Evolutionary conservation across 2,329 filamentous ascomycete species (phyloP), one percentile per base, ranked within the genome.

Genomic region (Arthrinium puccinioides): DNA sequence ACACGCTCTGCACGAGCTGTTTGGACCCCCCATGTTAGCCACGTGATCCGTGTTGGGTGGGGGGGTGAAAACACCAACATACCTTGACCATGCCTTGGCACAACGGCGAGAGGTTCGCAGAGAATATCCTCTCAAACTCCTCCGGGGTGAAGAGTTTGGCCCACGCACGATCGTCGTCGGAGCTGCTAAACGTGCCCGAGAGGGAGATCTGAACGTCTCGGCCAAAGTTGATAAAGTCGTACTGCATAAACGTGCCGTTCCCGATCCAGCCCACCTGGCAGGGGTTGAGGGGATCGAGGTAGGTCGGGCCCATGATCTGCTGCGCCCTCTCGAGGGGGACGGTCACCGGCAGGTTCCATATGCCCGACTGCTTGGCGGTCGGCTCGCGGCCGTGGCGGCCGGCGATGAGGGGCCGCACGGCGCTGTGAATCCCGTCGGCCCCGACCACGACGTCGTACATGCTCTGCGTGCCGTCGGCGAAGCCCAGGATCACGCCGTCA

Each of bases 381-480:
- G 45, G 43, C 28, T 52, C 45, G 18, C 49, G 40, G 1, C 20
- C 31, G 4, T 32, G 13, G 10, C 31, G 19, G 3, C 52, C 52
- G 1, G 55, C 39, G 14, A 56, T 50, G 21, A 50, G 48, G 15
- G 44, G 30, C n/a, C 53, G 47, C 2, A 47, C 46, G 19, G 47
- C 44, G 2, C 51, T 47, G 16, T 50, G 44, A 2, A 45, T 36
- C 3, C 52, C 51, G 18, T 56, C 54, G 3, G 54, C 46, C 4
- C 55, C 53, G 6, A 57, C 39, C 3, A 57, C 46, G 4, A 55
- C 33, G 21, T 57, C 54, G 36, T 56, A 57, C 29, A 44, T 44
- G 41, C 49, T 50, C 31, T 51, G 49, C 16, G 49, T 37, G 3
- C 55, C 54, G 26, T 55, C 52, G 3, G 41, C 48, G 14, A 57